Base-by-base conservation (phyloP, 305 asterid species). In the Andrographis paniculata region DNA sequence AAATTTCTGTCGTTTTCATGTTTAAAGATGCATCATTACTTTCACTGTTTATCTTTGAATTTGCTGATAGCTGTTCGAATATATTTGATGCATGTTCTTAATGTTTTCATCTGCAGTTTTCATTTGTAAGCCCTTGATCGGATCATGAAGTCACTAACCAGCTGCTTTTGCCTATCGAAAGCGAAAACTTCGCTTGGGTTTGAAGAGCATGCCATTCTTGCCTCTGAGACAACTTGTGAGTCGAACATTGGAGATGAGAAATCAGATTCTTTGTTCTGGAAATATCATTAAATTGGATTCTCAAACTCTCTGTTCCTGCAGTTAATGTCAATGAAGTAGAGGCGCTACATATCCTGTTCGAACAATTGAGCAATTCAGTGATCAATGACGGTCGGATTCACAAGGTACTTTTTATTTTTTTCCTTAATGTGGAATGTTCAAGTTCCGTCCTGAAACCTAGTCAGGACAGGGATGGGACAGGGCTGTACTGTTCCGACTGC, bases 221-320 rank as follows among this genome's bases (percentile, higher is more conserved):
- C 95, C 65, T 71, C 95, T 24, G 76, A 78, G 75, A 87, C 96
- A 52, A 60, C 74, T 45, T 87, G 96, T 87, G 67, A 87, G 95
- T 72, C 30, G n/a, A n/a, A n/a, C n/a, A n/a, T n/a, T n/a, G n/a
- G n/a, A n/a, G n/a, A n/a, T n/a, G n/a, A n/a, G n/a, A n/a, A n/a
- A n/a, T n/a, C n/a, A n/a, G n/a, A n/a, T n/a, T n/a, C n/a, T n/a
- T n/a, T 48, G 14, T 18, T 23, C 16, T 15, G 14, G 27, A 7
- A 9, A 2, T 16, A 9, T n/a, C 14, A 16, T 46, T 28, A 0
- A 9, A 21, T 41, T 45, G 48, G 22, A 53, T 48, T 17, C n/a
- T 46, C 50, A 50, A 60, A 11, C 41, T 51, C 28, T 17, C 51
- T 17, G 18, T 7, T 23, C 47, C 55, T 64, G 71, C 87, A 87